Base-by-base conservation (phyloP, 2,329 filamentous ascomycete species). In the Epicoccum nigrum region DNA sequence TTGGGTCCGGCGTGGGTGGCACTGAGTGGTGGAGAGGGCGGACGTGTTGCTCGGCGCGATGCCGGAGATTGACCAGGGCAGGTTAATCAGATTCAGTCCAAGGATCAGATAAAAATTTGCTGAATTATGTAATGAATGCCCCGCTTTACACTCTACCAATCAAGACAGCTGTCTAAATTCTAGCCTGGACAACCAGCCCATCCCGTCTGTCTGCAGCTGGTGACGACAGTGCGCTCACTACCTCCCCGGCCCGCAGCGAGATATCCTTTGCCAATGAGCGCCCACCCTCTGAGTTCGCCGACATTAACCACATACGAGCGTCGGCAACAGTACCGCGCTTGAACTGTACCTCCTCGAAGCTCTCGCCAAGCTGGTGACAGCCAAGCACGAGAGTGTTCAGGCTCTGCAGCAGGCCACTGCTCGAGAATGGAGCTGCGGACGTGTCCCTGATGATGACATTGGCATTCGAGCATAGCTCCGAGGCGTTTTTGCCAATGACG, bases 281-380 rank as follows among this genome's bases (percentile, higher is more conserved):
- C 8, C 69, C 70, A 15, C 63, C 67, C 9, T 69, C 65, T 1
- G 66, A 67, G 39, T 65, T 60, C 13, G 67, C 64, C 15, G 66
- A 66, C 44, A 72, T 61, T 55, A 72, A 56, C 64, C 68, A 73
- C 55, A 71, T 60, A 32, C 59, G 59, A 38, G 56, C 54, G 17
- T 63, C 58, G 16, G 58, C 62, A 31, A 70, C 68, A 8, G 59
- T 60, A 12, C 64, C 65, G 15, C 67, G 68, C 57, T 73, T 73
- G 64, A 73, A 73, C 32, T 69, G 68, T 45, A 73, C 67, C 53
- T 73, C 70, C 44, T 73, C 63, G 33, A 73, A 59, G 60, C 69
- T 70, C 33, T 71, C 67, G 31, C 70, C 67, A 45, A 68, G 69
- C 45, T 67, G 64, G 46, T 66, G 68, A 32, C 69, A 73, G 33